Evolutionary conservation across 2,329 filamentous ascomycete species (phyloP).

Genomic region (Neophaeococcomyces mojaviensis): DNA sequence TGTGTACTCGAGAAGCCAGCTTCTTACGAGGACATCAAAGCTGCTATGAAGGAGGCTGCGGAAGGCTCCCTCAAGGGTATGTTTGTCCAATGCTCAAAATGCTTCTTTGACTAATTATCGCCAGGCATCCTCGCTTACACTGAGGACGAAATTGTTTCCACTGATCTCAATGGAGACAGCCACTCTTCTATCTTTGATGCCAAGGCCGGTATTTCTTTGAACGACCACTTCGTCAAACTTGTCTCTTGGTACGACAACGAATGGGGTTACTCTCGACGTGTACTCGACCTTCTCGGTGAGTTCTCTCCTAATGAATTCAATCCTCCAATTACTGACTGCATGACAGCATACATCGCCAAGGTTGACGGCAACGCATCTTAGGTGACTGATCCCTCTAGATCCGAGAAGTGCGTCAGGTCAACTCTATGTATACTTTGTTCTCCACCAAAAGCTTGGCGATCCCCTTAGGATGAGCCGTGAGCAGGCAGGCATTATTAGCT

Average conservation of each 20-base stretch:
- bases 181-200: constrained; percentile 98
- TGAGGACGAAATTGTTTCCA: constrained; percentile 93
- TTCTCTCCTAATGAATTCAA: constrained; percentile 13
- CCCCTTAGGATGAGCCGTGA: too few relatives aligned
- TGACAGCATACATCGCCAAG: constrained; percentile 66
- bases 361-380: constrained; percentile 47
- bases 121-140: constrained; percentile 85
- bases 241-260: constrained; percentile 99
- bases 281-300: constrained; percentile 62
- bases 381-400: too few relatives aligned
- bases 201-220: constrained; percentile 97
- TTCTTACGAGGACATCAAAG: constrained; percentile 76
- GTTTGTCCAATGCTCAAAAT: constrained; percentile 25
- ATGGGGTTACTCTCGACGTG: constrained; percentile 98
- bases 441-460: too few relatives aligned
- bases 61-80: constrained; percentile 78
- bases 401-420: too few relatives aligned
- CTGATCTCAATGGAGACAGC: constrained; percentile 85
- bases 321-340: constrained; percentile 24
- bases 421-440: too few relatives aligned
- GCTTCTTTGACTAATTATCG: constrained; percentile 20
- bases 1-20: constrained; percentile 83
- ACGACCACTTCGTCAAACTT: constrained; percentile 98
- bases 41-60: constrained; percentile 76
- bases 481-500: too few relatives aligned